These are phyloP conservation scores for Pseudogymnoascus sp. DNA, from an alignment of 2,329 filamentous ascomycete genomes.

Conservation along the genomic window DNA sequence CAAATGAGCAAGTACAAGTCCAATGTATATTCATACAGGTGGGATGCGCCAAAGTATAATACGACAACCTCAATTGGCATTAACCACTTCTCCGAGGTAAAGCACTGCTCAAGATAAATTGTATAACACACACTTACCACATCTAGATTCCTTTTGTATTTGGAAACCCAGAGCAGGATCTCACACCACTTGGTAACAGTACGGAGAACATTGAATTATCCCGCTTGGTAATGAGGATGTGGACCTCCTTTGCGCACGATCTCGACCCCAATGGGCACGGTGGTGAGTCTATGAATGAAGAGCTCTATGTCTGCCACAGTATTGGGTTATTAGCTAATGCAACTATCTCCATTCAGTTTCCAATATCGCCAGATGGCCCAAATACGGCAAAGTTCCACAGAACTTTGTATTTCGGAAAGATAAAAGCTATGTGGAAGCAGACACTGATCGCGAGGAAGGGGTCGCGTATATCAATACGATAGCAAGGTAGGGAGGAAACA, in stretches of 20 bases:
- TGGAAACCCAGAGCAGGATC: neutral
- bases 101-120: no score
- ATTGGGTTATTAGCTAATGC: neutral
- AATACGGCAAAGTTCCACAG: conserved; percentile 32
- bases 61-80: conserved; percentile 1
- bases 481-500: neutral
- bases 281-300: neutral
- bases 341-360: neutral
- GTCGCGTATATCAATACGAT: conserved; percentile 36
- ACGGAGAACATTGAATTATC: conserved; percentile 10
- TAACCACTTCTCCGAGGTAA: conserved; percentile 23
- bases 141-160: neutral
- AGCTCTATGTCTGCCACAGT: neutral
- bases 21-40: neutral
- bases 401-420: conserved; percentile 13
- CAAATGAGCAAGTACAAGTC: neutral
- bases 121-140: neutral
- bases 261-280: conserved; percentile 18
- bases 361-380: conserved; percentile 35
- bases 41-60: conserved; percentile 6
- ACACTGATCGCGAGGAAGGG: conserved; percentile 39
- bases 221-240: conserved; percentile 15
- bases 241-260: conserved; percentile 16
- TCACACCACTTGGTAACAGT: neutral
- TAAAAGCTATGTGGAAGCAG: conserved; percentile 39